These are phyloP conservation scores for Erythrophleum fordii DNA, from an alignment of 306 rosid genomes.

Conservation along the genomic window DNA sequence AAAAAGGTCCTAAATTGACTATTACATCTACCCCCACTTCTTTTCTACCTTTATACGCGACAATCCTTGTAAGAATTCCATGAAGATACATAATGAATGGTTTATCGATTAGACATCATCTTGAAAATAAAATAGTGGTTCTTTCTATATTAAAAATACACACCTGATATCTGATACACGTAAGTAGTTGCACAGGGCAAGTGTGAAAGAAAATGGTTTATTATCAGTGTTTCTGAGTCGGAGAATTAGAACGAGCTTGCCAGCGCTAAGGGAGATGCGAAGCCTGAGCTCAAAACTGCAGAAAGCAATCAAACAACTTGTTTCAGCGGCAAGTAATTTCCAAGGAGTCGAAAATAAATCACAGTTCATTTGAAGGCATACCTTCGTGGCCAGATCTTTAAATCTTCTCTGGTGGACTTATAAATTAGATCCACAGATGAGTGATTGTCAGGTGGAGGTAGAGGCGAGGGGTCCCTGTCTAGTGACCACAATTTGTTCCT, in stretches of 20 bases:
- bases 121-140: neutral
- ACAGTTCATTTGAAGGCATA: slow-evolving; percentile 25
- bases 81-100: too few species aligned
- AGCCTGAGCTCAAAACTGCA: slow-evolving; percentile 77
- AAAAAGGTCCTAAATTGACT: slow-evolving; percentile 3
- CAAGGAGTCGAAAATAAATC: neutral
- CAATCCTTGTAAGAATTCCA: too few species aligned
- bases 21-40: too few species aligned
- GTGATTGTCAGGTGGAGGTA: slow-evolving; percentile 63
- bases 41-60: too few species aligned
- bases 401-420: slow-evolving; percentile 65
- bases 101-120: too few species aligned
- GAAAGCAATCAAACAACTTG: slow-evolving; percentile 6
- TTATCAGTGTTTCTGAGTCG: slow-evolving; percentile 70
- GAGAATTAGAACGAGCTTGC: slow-evolving; percentile 68
- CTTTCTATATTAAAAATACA: neutral
- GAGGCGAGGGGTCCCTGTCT: slow-evolving; percentile 68
- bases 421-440: slow-evolving; percentile 75
- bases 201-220: slow-evolving; percentile 63
- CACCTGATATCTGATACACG: slow-evolving; percentile 81
- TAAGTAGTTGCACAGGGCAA: slow-evolving; percentile 67
- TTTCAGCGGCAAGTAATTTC: neutral
- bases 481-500: slow-evolving; percentile 73
- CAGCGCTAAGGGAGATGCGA: slow-evolving; percentile 60
- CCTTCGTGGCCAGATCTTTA: slow-evolving; percentile 67